phyloP scores from a whole-genome alignment of 2,329 filamentous ascomycete species.

The Lomentospora prolificans region DNA sequence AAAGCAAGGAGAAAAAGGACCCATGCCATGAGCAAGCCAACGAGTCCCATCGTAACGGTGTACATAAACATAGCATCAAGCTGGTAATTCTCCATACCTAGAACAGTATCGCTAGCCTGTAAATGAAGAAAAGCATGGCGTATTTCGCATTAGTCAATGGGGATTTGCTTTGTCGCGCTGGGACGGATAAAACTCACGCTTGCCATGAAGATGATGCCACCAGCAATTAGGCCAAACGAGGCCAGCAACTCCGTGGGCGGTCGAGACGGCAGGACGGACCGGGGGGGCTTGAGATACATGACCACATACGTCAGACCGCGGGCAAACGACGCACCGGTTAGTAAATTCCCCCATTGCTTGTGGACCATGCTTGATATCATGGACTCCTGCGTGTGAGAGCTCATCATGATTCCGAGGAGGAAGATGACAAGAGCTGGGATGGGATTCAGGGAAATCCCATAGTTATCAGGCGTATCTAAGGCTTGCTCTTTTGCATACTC shows the following conservation, averaged over 20 bases:
- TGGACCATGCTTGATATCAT: slow-evolving; percentile 89
- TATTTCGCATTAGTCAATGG: slow-evolving; percentile 16
- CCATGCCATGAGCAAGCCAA: slow-evolving; percentile 79
- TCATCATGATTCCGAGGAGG: slow-evolving; percentile 89
- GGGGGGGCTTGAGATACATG: slow-evolving; percentile 70
- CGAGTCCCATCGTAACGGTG: slow-evolving; percentile 76
- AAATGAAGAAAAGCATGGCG: too few relatives aligned
- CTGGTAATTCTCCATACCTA: slow-evolving; percentile 64
- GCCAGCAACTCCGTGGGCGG: slow-evolving; percentile 85
- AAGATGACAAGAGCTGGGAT: slow-evolving; percentile 81
- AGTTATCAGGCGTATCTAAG: slow-evolving; percentile 49
- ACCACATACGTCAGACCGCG: slow-evolving; percentile 71
- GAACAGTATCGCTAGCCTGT: slow-evolving; percentile 65
- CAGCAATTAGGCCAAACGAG: slow-evolving; percentile 76
- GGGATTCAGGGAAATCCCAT: slow-evolving; percentile 73
- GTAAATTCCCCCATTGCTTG: slow-evolving; percentile 81
- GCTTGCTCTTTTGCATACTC: slow-evolving; percentile 38
- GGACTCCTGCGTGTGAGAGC: slow-evolving; percentile 73
- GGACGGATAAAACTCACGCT: slow-evolving; percentile 51
- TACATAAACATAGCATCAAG: slow-evolving; percentile 91
- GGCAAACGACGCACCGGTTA: slow-evolving; percentile 71
- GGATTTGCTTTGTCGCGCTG: too few relatives aligned
- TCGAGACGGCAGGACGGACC: slow-evolving; percentile 68
- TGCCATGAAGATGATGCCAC: slow-evolving; percentile 86
- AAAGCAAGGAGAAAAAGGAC: slow-evolving; percentile 66